Percentiles rank a stretch among this genome's conserved stretches.
These are phyloP conservation scores for Exophiala calicioides DNA, from an alignment of 2,329 filamentous ascomycete species.

Conservation along the genomic window DNA sequence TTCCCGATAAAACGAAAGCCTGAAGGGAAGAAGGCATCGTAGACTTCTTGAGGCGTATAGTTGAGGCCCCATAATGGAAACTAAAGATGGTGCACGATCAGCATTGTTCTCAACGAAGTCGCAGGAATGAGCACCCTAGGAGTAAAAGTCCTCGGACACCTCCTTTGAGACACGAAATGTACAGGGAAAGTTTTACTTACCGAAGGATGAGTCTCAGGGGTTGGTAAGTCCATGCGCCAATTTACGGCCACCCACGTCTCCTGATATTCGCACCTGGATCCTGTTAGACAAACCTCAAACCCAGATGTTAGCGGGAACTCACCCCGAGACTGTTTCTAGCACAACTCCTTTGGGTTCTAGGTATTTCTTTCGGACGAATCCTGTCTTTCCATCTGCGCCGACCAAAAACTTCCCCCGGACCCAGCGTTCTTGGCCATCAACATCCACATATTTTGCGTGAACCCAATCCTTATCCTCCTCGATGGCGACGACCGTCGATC, in stretches of 20 bases:
- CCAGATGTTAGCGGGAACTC: neutral
- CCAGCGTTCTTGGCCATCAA: constrained; percentile 14
- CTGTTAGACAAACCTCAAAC: neutral
- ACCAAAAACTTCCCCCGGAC: constrained; percentile 39
- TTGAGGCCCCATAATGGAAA: constrained; percentile 53
- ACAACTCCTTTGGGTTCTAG: constrained; percentile 46
- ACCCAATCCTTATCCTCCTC: constrained; percentile 20
- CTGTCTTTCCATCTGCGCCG: constrained; percentile 53
- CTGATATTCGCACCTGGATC: constrained; percentile 27
- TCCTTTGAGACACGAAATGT: no score
- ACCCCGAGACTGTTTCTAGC: constrained; percentile 34
- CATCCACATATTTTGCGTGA: constrained; percentile 28
- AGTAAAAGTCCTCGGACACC: no score
- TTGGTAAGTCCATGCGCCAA: constrained; percentile 46
- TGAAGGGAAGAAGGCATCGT: constrained; percentile 50
- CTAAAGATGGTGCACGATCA: no score
- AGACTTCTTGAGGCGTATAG: constrained; percentile 49
- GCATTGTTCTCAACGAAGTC: no score
- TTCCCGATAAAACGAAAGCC: constrained; percentile 50
- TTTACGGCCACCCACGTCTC: constrained; percentile 53
- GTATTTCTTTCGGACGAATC: constrained; percentile 49
- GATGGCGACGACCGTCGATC: constrained; percentile 23
- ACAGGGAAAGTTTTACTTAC: no score
- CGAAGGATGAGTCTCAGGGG: constrained; percentile 49
- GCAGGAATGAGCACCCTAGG: no score